A percentile compares a stretch with the other conserved stretches of the same genome.
These are phyloP conservation scores for Pinus tabuliformis DNA, from an alignment of 75 land plant species.

Conservation along the genomic window DNA sequence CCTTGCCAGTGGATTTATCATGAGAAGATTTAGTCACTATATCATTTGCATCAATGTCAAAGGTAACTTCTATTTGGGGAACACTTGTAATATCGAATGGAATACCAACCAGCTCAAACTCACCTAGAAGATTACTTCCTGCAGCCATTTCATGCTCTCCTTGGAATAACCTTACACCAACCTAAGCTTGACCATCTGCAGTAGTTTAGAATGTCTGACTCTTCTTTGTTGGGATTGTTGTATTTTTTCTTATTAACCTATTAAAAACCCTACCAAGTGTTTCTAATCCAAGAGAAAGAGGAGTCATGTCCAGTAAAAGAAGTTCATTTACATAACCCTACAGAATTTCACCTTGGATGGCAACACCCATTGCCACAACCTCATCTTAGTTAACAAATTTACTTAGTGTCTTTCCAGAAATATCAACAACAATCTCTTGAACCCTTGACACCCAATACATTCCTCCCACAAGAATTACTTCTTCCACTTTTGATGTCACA, in stretches of 20 bases:
- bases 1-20: constrained; percentile 59
- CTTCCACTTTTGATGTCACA: constrained; percentile 7
- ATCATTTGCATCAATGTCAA: constrained; percentile 73
- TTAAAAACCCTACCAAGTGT: constrained; percentile 23
- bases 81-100: constrained; percentile 60
- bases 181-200: constrained; percentile 8
- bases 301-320: constrained; percentile 12
- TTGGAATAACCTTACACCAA: neutral
- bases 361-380: constrained; percentile 19
- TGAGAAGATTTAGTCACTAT: constrained; percentile 57
- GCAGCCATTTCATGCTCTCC: constrained; percentile 27
- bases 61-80: constrained; percentile 66
- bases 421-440: constrained; percentile 10
- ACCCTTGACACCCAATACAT: constrained; percentile 20
- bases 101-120: constrained; percentile 43
- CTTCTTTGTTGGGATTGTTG: constrained; percentile 24
- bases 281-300: constrained; percentile 19
- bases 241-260: constrained; percentile 10
- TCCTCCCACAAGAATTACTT: constrained; percentile 17
- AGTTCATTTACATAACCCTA: constrained; percentile 22
- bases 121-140: constrained; percentile 60
- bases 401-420: constrained; percentile 16
- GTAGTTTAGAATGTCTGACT: constrained; percentile 23
- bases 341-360: constrained; percentile 22
- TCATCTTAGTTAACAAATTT: constrained; percentile 19